phyloP scores from a whole-genome alignment of 106 monocot genomes.

The Acorus calamus region DNA sequence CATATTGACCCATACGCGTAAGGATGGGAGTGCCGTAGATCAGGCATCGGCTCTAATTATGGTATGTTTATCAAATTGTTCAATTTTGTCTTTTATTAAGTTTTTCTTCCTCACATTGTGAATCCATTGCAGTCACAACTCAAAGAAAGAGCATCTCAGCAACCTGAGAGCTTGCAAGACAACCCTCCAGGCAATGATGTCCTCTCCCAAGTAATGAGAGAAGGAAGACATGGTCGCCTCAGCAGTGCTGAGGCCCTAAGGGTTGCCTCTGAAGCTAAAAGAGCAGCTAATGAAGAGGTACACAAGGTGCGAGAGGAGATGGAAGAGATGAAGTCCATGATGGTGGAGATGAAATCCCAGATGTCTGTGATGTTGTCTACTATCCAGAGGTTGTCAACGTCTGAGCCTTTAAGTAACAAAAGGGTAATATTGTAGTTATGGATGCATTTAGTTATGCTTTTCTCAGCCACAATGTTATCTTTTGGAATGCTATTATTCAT shows the following conservation, averaged over 20 bases:
- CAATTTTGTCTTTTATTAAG: background rate
- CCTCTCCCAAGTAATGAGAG: background rate
- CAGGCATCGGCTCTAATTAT: slow-evolving; percentile 7
- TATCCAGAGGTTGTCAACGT: too few species aligned
- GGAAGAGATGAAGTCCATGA: slow-evolving; percentile 8
- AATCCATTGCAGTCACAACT: background rate
- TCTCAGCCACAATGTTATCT: too few species aligned
- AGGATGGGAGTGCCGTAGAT: slow-evolving; percentile 13
- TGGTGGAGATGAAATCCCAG: slow-evolving; percentile 6
- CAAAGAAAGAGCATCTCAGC: background rate
- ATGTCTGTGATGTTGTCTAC: background rate
- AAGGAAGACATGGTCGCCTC: background rate
- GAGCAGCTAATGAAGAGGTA: slow-evolving; percentile 10
- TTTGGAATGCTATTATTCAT: too few species aligned
- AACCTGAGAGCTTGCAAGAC: background rate
- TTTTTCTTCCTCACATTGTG: background rate
- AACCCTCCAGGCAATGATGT: background rate
- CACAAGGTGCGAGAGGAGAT: slow-evolving; percentile 6
- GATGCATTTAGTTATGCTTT: too few species aligned
- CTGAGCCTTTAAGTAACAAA: too few species aligned
- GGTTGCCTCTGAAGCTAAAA: slow-evolving; percentile 4
- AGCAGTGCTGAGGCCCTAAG: background rate
- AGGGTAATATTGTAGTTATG: too few species aligned
- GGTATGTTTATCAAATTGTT: background rate
- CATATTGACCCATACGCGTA: slow-evolving; percentile 20